phyloP scores from a whole-genome alignment of 2,329 filamentous ascomycete genomes.

The Aureobasidium sp. region DNA sequence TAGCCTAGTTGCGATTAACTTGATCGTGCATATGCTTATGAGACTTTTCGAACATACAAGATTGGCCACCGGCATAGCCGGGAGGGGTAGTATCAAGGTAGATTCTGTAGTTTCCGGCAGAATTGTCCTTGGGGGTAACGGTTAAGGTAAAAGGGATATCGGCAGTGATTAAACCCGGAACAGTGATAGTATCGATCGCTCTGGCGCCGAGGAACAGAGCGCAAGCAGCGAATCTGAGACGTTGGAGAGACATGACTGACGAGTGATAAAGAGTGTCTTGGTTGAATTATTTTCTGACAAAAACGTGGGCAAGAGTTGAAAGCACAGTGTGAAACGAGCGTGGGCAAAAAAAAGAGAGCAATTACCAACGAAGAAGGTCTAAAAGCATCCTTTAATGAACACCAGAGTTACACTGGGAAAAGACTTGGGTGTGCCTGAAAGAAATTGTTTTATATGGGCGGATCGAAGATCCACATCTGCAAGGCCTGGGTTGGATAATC shows the following conservation, averaged over 20 bases:
- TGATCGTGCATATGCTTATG: not conserved
- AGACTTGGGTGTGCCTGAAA: slow-evolving; percentile 1
- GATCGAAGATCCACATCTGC: slow-evolving; percentile 1
- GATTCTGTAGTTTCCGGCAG: slow-evolving; percentile 26
- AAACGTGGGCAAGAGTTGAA: not conserved
- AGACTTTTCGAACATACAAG: slow-evolving; percentile 20
- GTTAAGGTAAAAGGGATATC: slow-evolving; percentile 28
- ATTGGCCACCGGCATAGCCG: slow-evolving; percentile 26
- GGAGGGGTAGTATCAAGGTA: slow-evolving; percentile 29
- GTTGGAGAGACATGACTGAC: slow-evolving; percentile 5
- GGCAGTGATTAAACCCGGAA: slow-evolving; percentile 22
- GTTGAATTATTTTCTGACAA: not conserved
- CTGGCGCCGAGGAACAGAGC: slow-evolving; percentile 7
- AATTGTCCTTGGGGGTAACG: slow-evolving; percentile 28
- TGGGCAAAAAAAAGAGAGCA: not conserved
- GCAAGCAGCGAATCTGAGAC: slow-evolving; percentile 4
- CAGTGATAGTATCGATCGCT: slow-evolving; percentile 24
- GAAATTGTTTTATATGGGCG: slow-evolving; percentile 10
- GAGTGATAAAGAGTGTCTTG: not conserved
- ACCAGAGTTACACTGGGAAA: not conserved
- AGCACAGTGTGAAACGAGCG: not conserved
- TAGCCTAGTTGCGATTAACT: slow-evolving; percentile 22
- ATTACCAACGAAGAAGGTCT: not conserved
- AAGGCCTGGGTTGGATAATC: slow-evolving; percentile 9
- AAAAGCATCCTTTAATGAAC: not conserved